Base-by-base conservation (phyloP, 2,329 filamentous ascomycete species). In the Cucurbitaria berberidis region DNA sequence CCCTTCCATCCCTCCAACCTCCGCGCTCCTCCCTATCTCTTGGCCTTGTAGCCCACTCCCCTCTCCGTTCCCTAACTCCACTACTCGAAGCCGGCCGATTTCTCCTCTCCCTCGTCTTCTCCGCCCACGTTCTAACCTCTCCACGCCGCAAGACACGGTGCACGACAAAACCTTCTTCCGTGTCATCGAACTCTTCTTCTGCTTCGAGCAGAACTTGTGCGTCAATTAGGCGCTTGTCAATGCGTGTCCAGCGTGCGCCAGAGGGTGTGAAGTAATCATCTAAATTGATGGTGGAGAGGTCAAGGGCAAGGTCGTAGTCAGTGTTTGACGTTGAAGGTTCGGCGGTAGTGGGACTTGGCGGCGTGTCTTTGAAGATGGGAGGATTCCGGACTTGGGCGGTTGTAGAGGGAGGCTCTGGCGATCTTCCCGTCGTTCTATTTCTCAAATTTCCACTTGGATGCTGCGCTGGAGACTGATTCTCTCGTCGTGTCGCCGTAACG, bases 1-100 rank as follows among this genome's bases (percentile, higher is more conserved):
- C 16, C 40, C 29, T 11, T 66, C 66, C n/a, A 57, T 51, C n/a
- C 62, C 70, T 34, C 66, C 47, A 9, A 72, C 69, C 64, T 38
- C 29, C 22, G 16, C 34, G 15, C 5, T 11, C 45, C 24, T 24
- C 22, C 29, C 39, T 45, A 39, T 30, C 47, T 36, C 42, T 41
- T 41, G 16, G 39, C 39, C 22, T 41, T 22, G 18, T 27, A 8
- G 19, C 49, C 45, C 11, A 58, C 48, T 5, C 70, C 62, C 35
- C 49, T 45, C 1, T 51, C 34, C 6, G 57, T 65, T n/a, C 63
- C 65, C 13, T 59, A 57, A 44, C 74, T 71, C 63, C 10, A 57
- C 49, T n/a, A 64, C 69, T 24, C 11, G 22, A 15, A 8, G 34
- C 29, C n/a, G 43, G 45, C 29, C 44, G 34, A 42, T 40, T 44